Evolutionary conservation across 2,329 filamentous ascomycete species (phyloP).

Genomic region (Didymosphaeria variabile): DNA sequence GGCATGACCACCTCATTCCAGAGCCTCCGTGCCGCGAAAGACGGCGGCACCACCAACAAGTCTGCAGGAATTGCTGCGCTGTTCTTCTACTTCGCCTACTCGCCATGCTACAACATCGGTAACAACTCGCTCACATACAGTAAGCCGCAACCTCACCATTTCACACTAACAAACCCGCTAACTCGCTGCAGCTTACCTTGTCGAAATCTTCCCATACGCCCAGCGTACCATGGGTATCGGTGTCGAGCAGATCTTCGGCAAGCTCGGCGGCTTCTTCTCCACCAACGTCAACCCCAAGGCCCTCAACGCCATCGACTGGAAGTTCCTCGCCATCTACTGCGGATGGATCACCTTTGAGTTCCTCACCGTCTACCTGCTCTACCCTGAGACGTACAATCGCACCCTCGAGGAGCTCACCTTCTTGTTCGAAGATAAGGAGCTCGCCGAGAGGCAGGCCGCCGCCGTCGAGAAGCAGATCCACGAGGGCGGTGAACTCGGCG

Average conservation of each 20-base stretch:
- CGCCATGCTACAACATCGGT: constrained; percentile 69
- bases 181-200: constrained; percentile 64
- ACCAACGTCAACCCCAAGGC: constrained; percentile 67
- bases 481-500: constrained; percentile 19
- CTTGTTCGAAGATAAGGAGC: constrained; percentile 48
- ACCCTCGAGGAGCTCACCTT: constrained; percentile 68
- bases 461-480: constrained; percentile 49
- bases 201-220: constrained; percentile 68
- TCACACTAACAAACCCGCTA: constrained; percentile 62
- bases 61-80: constrained; percentile 54
- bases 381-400: constrained; percentile 66
- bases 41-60: constrained; percentile 37
- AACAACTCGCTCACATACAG: constrained; percentile 72
- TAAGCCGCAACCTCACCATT: constrained; percentile 30
- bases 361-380: constrained; percentile 66
- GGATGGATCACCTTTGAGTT: constrained; percentile 65
- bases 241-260: constrained; percentile 64
- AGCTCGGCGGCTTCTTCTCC: constrained; percentile 57
- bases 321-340: constrained; percentile 65
- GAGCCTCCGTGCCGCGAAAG: constrained; percentile 34
- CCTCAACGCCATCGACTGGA: constrained; percentile 63
- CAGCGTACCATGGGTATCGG: constrained; percentile 67
- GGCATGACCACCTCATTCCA: constrained; percentile 64
- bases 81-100: constrained; percentile 70
- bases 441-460: constrained; percentile 42